Base-by-base conservation (phyloP, 2,329 filamentous ascomycete genomes). In the Fusarium tuaranense region DNA sequence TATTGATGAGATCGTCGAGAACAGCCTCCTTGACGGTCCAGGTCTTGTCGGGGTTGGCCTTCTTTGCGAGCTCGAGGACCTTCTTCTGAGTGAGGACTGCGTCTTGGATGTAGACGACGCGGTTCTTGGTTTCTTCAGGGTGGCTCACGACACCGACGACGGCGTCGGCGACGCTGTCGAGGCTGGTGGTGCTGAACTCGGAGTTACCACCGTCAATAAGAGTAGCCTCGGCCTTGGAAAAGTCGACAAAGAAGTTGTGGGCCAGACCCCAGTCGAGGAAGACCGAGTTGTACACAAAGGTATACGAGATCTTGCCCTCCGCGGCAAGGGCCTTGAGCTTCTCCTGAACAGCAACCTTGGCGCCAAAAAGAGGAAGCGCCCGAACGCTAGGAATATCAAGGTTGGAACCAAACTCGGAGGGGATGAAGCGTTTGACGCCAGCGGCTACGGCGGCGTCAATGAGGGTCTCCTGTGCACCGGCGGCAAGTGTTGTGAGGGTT, bases 381-480 rank as follows among this genome's bases (percentile, higher is more conserved):
- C 83, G 72, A 57, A 80, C 74, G 63, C 85, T 78, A 9, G 80
- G 80, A 22, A 80, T 65, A 20, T 63, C 39, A 12, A 82, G 67
- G 82, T 86, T 80, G 51, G 78, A 76, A 38, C 84, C 85, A 59
- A 87, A 93, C 69, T 92, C 90, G 3, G 88, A 88, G 3, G 91
- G 90, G 36, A 93, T 81, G 82, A 92, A 91, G 14, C 90, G 86
- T 78, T 90, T 85, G 0, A 93, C 89, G 7, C 90, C 90, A 5
- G 90, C 89, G 5, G 86, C 86, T 32, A 90, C 82, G 36, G 90
- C 87, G 1, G 90, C 91, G 36, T 92, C 87, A 53, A 92, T 85
- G 55, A 92, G 82, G 13, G 86, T 78, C 10, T 63, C 41, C 63
- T 83, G 82, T 8, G 66, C 67, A 25, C 82, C 82, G 46, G 90